phyloP scores from a whole-genome alignment of 2,329 filamentous ascomycete genomes.

The Leptodontidium sp. region DNA sequence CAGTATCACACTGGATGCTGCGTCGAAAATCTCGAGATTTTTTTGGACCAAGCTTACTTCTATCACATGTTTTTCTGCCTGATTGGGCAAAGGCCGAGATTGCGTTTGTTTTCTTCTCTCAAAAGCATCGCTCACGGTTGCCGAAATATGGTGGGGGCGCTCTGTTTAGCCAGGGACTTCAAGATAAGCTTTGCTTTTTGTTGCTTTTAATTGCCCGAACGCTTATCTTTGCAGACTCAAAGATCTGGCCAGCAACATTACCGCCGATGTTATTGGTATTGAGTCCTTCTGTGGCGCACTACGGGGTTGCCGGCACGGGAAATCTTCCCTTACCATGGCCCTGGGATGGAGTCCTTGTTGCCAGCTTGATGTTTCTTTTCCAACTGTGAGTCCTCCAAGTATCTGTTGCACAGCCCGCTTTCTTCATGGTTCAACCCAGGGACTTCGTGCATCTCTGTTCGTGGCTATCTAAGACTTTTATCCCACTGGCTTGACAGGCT shows the following conservation, averaged over 20 bases:
- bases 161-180: background rate
- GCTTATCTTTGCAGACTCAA: background rate
- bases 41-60: too few relatives aligned
- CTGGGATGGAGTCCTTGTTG: background rate
- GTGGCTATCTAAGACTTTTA: background rate
- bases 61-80: too few relatives aligned
- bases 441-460: background rate
- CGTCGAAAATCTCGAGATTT: too few relatives aligned
- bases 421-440: background rate
- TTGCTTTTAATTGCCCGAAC: background rate
- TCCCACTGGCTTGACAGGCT: background rate
- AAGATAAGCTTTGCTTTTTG: slow-evolving; percentile 10
- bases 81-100: too few relatives aligned
- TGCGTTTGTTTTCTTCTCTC: background rate
- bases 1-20: too few relatives aligned
- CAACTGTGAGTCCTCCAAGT: background rate
- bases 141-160: background rate
- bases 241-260: background rate
- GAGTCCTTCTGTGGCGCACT: background rate
- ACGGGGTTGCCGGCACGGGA: background rate
- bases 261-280: background rate
- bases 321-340: background rate
- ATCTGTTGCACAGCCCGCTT: background rate
- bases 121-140: background rate
- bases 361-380: background rate